Evolutionary conservation across 2,329 filamentous ascomycete genomes (phyloP).

Genomic region (Epichloe uncinata): DNA sequence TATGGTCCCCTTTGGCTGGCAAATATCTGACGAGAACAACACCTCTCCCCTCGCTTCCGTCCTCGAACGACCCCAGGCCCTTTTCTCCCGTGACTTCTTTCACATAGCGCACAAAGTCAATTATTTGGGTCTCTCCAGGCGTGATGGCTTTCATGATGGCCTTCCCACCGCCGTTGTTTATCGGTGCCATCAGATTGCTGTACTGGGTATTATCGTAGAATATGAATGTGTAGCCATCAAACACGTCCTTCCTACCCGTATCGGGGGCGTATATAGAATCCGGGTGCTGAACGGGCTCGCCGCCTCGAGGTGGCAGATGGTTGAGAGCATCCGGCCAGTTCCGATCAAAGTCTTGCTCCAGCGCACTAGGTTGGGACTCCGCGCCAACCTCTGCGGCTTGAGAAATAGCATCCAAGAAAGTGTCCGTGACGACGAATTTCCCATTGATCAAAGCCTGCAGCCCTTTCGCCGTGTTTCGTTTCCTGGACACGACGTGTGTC

Average conservation of each 20-base stretch:
- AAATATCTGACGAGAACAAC: conserved; percentile 68
- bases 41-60: conserved; percentile 51
- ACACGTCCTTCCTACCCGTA: conserved; percentile 51
- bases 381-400: conserved; percentile 40
- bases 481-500: conserved; percentile 79
- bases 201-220: conserved; percentile 70
- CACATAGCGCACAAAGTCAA: conserved; percentile 69
- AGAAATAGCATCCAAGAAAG: conserved; percentile 61
- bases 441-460: conserved; percentile 77
- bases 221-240: conserved; percentile 78
- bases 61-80: conserved; percentile 49
- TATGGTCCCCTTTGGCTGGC: conserved; percentile 38
- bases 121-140: conserved; percentile 49
- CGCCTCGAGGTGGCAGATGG: conserved; percentile 60
- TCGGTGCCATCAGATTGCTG: conserved; percentile 57
- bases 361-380: conserved; percentile 33
- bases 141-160: conserved; percentile 52
- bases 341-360: conserved; percentile 69
- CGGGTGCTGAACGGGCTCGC: conserved; percentile 59
- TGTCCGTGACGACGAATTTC: conserved; percentile 59
- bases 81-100: conserved; percentile 64
- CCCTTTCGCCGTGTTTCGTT: conserved; percentile 78
- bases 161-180: conserved; percentile 74
- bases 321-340: conserved; percentile 65
- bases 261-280: conserved; percentile 62